Conservation (phyloP, 2,329 filamentous ascomycete genomes). For the Diplodia sapinea region DNA sequence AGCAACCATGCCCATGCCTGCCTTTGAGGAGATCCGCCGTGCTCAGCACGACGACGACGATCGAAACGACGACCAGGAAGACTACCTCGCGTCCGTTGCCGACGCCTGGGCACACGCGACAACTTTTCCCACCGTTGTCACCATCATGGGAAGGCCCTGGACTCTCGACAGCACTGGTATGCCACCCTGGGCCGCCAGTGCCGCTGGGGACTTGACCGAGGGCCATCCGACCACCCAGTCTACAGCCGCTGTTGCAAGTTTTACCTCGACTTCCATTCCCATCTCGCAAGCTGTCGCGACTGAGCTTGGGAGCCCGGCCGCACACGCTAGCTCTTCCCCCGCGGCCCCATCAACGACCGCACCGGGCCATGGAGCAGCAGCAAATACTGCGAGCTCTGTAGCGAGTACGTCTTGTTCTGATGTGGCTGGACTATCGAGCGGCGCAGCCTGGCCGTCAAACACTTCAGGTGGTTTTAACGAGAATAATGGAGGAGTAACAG, state of each 20-base stretch:
- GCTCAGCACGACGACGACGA: background rate
- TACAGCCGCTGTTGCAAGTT: too few species aligned
- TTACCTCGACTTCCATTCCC: background rate
- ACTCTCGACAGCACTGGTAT: background rate
- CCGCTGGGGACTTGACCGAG: background rate
- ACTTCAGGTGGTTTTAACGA: background rate
- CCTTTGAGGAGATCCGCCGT: slow-evolving; percentile 10
- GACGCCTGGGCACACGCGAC: slow-evolving; percentile 4
- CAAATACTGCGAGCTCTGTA: background rate
- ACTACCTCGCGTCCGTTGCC: background rate
- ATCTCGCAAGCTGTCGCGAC: background rate
- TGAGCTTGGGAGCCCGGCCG: background rate
- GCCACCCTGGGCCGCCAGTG: background rate
- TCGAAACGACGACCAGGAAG: background rate
- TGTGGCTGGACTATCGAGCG: background rate
- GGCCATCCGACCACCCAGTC: background rate
- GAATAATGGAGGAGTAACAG: slow-evolving; percentile 15
- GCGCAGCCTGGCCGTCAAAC: background rate
- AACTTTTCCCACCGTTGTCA: background rate
- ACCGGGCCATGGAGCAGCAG: background rate
- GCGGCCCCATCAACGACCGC: background rate
- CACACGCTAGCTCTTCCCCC: background rate
- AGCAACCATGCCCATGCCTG: slow-evolving; percentile 7
- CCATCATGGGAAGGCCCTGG: background rate
- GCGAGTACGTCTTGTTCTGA: slow-evolving; percentile 10